Percentiles rank a stretch among this genome's conserved stretches.
Evolutionary conservation across 345 rosid species (phyloP).

Genomic region (Psidium friedrichsthalianum): DNA sequence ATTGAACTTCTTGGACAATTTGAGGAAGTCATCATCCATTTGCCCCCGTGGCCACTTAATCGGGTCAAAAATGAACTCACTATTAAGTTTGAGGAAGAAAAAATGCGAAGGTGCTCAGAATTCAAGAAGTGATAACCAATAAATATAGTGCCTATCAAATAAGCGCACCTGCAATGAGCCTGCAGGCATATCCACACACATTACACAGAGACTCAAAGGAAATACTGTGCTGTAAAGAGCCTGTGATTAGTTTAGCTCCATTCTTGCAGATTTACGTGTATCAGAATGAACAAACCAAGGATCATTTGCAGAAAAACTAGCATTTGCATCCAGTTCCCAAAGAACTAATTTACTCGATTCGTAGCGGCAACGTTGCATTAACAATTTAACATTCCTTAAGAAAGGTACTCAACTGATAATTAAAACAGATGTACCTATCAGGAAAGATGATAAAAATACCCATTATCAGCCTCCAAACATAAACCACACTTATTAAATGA

Average conservation of each 20-base stretch:
- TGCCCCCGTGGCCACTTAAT: constrained; percentile 66
- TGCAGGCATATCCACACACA: background rate
- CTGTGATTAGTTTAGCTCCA: background rate
- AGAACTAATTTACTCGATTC: background rate
- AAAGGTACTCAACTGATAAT: background rate
- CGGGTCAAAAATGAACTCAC: constrained; percentile 71
- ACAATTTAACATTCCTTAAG: background rate
- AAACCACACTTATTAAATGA: background rate
- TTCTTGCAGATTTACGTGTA: background rate
- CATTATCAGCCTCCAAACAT: background rate
- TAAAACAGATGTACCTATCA: background rate
- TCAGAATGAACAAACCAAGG: background rate
- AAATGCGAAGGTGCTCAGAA: background rate
- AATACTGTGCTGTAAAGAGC: background rate
- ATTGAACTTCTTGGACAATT: constrained; percentile 39
- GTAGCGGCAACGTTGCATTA: background rate
- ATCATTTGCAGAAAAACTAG: background rate
- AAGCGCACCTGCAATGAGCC: background rate
- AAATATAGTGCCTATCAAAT: background rate
- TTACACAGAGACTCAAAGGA: background rate
- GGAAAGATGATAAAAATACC: background rate
- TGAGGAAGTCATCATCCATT: constrained; percentile 63
- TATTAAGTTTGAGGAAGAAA: constrained; percentile 10
- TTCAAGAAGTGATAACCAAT: background rate
- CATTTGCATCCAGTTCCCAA: background rate